Evolutionary conservation across 805 yeast species (phyloP), one percentile per base, ranked within the genome.

Genomic region (Kregervanrija delftensis): DNA sequence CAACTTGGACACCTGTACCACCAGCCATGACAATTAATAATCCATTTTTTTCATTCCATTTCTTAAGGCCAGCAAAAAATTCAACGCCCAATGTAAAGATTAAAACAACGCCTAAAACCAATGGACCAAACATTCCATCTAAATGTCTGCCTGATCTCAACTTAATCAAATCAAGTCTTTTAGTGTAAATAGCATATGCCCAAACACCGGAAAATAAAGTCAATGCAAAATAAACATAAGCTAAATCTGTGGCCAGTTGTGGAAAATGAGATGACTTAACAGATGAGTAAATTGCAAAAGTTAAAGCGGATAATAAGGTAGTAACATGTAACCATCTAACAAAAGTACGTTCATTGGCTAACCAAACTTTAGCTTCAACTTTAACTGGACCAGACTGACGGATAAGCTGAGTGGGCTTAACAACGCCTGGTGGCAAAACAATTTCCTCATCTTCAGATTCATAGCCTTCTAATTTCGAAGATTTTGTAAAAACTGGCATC

Each of bases 351-450:
- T 93, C 99, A 60, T 93, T 93, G 30, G 99, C 99, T 51, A 93
- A 73, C 97, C 98, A 93, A 11, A 93, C 99, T 61, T 93, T 93
- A 30, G 98, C 95, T 69, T 93, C 99, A 47, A 93, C 90, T 65
- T 86, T 89, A 45, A 89, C 78, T 1, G 96, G 93, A 8, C 96
- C 96, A 28, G 90, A 82, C 62, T 89, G 89, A 59, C 90, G 86
- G 55, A 91, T 73, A 66, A 86, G 77, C 31, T 73, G 69, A 22
- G 75, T 78, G 44, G 99, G 99, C 59, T 83, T 86, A 38, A 72
- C 71, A 15, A 91, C 98, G 12, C 98, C 98, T 2, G 85, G 80
- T 11, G 99, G 99, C 46, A 91, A 70, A 16, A 74, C 80, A 39
- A 88, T 74, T 61, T 90, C 97, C 56, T 83, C 88, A 49, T 86